Evolutionary conservation across 106 monocot species (phyloP).

Genomic region (Platanthera guangdongensis): DNA sequence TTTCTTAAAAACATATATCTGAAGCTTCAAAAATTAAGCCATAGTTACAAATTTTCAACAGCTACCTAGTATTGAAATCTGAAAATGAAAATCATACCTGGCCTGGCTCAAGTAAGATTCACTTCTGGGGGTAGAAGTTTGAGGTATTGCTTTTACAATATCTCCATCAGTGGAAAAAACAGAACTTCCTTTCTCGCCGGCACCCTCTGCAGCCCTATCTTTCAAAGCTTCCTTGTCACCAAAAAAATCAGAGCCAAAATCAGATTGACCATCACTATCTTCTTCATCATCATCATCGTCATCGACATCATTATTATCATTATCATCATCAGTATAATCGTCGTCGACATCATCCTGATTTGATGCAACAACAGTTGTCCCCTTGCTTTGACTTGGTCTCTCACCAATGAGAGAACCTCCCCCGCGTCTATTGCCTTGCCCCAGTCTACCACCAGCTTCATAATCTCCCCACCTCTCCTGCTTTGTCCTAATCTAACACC

Average conservation of each 20-base stretch:
- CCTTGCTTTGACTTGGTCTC: constrained; percentile 6
- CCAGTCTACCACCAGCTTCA: too few relatives aligned
- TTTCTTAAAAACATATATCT: neutral
- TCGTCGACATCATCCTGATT: too few relatives aligned
- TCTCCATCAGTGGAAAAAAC: neutral
- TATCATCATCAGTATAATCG: neutral
- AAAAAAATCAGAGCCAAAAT: constrained; percentile 28
- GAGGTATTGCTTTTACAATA: constrained; percentile 1
- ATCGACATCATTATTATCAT: neutral
- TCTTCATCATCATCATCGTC: constrained; percentile 16
- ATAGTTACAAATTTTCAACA: neutral
- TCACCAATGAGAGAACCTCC: too few relatives aligned
- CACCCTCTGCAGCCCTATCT: constrained; percentile 8
- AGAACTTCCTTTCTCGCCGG: neutral
- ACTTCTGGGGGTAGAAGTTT: neutral
- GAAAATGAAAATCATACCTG: constrained; percentile 27
- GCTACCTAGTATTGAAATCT: neutral
- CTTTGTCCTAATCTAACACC: neutral
- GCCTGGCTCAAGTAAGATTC: constrained; percentile 36
- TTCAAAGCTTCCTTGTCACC: constrained; percentile 14
- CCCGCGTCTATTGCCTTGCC: too few relatives aligned
- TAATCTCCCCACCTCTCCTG: neutral
- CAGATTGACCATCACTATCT: constrained; percentile 14
- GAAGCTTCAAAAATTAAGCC: neutral
- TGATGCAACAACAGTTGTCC: neutral